Evolutionary conservation across 352 stramenopile genomes (phyloP), one percentile per base, ranked within the genome.

Genomic region (Pythium insidiosum): DNA sequence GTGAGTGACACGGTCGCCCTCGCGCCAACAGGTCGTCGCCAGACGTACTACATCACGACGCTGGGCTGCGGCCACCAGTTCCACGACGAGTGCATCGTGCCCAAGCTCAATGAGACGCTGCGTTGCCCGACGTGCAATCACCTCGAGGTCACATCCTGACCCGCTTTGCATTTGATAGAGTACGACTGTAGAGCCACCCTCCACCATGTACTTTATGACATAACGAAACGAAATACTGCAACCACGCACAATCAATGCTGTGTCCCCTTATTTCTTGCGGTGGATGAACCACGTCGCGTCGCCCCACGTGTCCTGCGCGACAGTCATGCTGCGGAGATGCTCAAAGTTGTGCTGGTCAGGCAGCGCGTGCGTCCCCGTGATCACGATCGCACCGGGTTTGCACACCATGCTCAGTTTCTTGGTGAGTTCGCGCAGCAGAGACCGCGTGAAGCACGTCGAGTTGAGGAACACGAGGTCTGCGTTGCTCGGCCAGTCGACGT

Each of bases 401-500:
- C 67, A 79, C 30, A 43, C 57, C 19, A 61, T 53, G 5, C 45
- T 41, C 12, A 84, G 57, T 20, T 83, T 70, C n/a, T 57, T 50
- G 3, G 65, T 62, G 6, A 88, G 30, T 3, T 70, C 58, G 25
- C 55, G 54, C 61, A 95, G 79, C 5, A 96, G 51, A 0, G 35
- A 40, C 13, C 78, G 56, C 18, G 74, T 67, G 45, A 96, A 96
- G 45, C 87, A 96, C 19, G 87, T 96, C 35, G 80, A 94, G 54
- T 96, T 96, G 34, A 89, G 63, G 50, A 96, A 96, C 1, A 94
- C 54, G 2, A 96, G 29, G 33, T 87, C 77, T 0, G 67, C 50
- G 20, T 50, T 68, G 19, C 33, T 16, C 0, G 76, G 67, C 73
- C 82, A 95, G 45, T 96, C 85, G 13, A 76, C 39, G 1, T 55